Conservation (phyloP, 768 basidiomycete genomes). For the Collybiopsis confluens region DNA sequence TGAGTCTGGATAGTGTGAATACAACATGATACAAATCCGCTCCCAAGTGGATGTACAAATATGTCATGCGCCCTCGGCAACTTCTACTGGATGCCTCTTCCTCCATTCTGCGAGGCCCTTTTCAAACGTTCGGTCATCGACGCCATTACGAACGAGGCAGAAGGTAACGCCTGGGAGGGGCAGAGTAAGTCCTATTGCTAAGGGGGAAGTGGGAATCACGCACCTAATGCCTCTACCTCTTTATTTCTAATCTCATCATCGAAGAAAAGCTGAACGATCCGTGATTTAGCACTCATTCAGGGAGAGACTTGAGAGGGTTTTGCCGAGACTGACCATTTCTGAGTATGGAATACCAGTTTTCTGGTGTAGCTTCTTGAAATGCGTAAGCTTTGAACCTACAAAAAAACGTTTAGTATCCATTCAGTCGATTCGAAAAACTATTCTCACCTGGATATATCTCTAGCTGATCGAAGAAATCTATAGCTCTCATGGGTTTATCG, state of each 20-base stretch:
- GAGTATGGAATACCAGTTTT: constrained; percentile 74
- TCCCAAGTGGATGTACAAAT: too few relatives aligned
- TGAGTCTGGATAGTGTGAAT: too few relatives aligned
- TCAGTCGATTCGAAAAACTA: neutral
- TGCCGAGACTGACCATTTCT: constrained; percentile 57
- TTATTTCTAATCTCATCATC: constrained; percentile 66
- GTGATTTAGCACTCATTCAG: neutral
- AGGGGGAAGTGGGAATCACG: constrained; percentile 2
- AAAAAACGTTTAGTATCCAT: neutral
- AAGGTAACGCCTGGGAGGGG: constrained; percentile 69
- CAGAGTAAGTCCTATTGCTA: neutral
- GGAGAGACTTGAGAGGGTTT: neutral
- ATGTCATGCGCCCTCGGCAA: neutral
- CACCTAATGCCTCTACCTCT: constrained; percentile 60
- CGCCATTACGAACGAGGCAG: constrained; percentile 59
- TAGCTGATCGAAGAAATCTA: constrained; percentile 61
- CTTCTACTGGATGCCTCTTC: constrained; percentile 29
- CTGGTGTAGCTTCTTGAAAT: constrained; percentile 72
- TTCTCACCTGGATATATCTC: constrained; percentile 69
- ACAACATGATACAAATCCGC: too few relatives aligned
- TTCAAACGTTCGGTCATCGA: constrained; percentile 60
- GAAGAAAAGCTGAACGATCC: constrained; percentile 50
- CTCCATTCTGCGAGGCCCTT: constrained; percentile 74
- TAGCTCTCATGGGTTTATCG: constrained; percentile 38
- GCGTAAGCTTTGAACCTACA: constrained; percentile 75